Evolutionary conservation across 495 filamentous ascomycete genomes (phyloP), one percentile per base, ranked within the genome.

Genomic region (Aspergillus ostianus): DNA sequence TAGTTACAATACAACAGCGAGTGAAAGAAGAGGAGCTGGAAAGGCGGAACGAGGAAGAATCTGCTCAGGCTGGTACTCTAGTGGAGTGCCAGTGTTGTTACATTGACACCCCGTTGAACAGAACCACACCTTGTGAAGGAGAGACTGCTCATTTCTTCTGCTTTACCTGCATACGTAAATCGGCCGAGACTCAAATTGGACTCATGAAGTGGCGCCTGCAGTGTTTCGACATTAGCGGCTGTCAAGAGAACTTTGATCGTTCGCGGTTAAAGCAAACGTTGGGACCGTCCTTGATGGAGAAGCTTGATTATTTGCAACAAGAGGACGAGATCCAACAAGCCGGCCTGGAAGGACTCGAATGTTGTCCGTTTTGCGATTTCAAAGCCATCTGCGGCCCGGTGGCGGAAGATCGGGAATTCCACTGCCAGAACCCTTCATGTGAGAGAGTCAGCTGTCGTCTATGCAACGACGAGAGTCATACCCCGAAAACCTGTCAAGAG

Each of bases 301-400:
- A 75, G 57, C 72, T 96, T 2, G 88, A 90, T 17, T 77, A 80
- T 19, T 77, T 92, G 49, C 87, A 93, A 65, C 84, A 88, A 65
- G 82, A 89, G 56, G 82, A 86, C 21, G 82, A 81, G 29, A 77
- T 96, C 21, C 79, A 83, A 27, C 72, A 82, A 63, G 87, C 89
- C 2, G 81, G 82, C 13, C 80, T 91, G 50, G 82, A 89, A 29
- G 82, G 83, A 47, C 82, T 91, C 46, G 86, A 79, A 56, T 81
- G 73, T 7, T 96, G 92, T 62, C 91, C 92, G 2, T 93, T 93
- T 69, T 96, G 92, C 70, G 84, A 88, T 26, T 95, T 84, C 73
- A 90, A 88, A 45, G 90, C 85, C 12, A 86, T 90, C 26, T 88
- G 82, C 60, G 77, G 76, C 17, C 87, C 92, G 0, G 70, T 85